Base-by-base conservation (phyloP, 2,329 filamentous ascomycete species). In the Fusarium buxicola region DNA sequence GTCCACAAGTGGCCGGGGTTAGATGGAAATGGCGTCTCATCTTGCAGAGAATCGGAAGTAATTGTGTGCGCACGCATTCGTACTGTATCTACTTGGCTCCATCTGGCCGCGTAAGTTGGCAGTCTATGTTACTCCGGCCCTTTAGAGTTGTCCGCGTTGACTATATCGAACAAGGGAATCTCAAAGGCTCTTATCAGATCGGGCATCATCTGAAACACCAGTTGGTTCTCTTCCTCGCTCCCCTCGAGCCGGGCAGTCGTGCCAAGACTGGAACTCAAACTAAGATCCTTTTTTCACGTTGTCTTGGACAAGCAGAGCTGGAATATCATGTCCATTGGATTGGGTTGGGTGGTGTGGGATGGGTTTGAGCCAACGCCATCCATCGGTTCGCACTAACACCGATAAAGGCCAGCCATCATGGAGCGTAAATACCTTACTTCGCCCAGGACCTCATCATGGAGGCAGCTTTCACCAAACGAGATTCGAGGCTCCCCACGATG, bases 1-100 rank as follows among this genome's bases (percentile, higher is more conserved):
- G 31, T 48, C 50, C 55, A 53, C 50, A 49, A 58, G 18, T 40
- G 53, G 39, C 55, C 35, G 43, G 43, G 43, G 36, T 40, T 36
- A 11, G 28, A 44, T 43, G 38, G 48, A 38, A 31, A 51, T 51
- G 35, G 48, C 39, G 48, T 51, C 48, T 27, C 31, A 28, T 32
- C 15, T 32, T 5, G n/a, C 30, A 9, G 41, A 52, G 39, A 44
- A 44, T 40, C 18, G 36, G 38, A 28, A 15, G 15, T 27, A 28
- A 41, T 41, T 49, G 34, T 38, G 32, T 24, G 15, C 18, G 16
- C 8, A n/a, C 38, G 28, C 43, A 34, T 54, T 48, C 51, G 43
- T 21, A 21, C 21, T 21, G 21, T 21, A 21, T 6, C 6, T 36
- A 54, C 51, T n/a, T 45, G 31, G 24, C 49, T 34, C 41, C 41